These are phyloP conservation scores for Colletotrichum kahawae DNA, from an alignment of 2,329 filamentous ascomycete species.

Conservation along the genomic window DNA sequence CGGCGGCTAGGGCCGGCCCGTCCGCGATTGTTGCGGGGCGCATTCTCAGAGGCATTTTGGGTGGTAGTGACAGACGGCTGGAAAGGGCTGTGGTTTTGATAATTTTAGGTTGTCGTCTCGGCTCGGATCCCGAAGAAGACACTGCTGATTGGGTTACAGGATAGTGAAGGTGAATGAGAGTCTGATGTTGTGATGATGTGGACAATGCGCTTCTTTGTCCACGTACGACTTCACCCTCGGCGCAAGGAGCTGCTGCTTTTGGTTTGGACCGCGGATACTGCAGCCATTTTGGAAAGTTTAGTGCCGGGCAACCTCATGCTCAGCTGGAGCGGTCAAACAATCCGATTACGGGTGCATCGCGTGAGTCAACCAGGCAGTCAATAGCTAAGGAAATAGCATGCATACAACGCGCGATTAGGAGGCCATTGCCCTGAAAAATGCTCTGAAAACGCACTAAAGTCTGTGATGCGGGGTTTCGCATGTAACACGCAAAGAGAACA, in stretches of 20 bases:
- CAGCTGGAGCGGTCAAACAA: background rate
- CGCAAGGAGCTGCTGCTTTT: background rate
- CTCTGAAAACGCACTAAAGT: background rate
- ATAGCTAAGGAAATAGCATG: background rate
- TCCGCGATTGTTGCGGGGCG: slow-evolving; percentile 46
- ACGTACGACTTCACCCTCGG: fast-evolving
- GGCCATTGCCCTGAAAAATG: background rate
- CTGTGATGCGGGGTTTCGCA: background rate
- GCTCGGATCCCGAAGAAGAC: background rate
- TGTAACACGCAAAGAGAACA: background rate
- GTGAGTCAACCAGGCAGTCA: background rate
- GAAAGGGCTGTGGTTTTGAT: fast-evolving
- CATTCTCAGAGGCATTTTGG: slow-evolving; percentile 31
- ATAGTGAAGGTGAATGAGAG: background rate
- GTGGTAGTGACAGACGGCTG: background rate
- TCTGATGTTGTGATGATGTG: background rate
- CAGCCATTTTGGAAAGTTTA: background rate
- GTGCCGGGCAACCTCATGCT: background rate
- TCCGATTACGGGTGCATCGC: background rate
- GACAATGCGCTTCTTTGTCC: background rate
- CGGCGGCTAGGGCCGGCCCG: slow-evolving; percentile 40
- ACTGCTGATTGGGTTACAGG: background rate
- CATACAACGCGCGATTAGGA: background rate
- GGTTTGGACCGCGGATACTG: background rate
- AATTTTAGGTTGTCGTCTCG: background rate